Conservation (phyloP, 805 yeast genomes). For the Ogataea paraovalis region DNA sequence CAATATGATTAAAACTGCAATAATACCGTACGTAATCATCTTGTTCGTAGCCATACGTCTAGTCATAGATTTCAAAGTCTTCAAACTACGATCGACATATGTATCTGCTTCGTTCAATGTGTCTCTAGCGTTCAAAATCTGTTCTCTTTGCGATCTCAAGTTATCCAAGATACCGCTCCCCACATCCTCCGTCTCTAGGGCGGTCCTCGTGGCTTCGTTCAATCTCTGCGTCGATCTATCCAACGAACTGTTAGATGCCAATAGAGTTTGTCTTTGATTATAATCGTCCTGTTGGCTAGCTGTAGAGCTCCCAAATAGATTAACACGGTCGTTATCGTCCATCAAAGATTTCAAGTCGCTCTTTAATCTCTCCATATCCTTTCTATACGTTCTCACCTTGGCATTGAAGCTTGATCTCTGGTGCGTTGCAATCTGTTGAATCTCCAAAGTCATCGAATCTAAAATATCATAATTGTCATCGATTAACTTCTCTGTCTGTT, state of each 20-base stretch:
- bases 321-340: slow-evolving; percentile 70
- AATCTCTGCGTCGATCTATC: slow-evolving; percentile 81
- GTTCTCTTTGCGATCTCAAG: slow-evolving; percentile 90
- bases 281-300: slow-evolving; percentile 38
- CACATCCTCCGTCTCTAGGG: slow-evolving; percentile 85
- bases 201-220: slow-evolving; percentile 83
- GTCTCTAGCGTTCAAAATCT: slow-evolving; percentile 78
- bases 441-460: slow-evolving; percentile 86
- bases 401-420: slow-evolving; percentile 69
- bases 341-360: slow-evolving; percentile 48
- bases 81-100: slow-evolving; percentile 84
- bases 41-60: slow-evolving; percentile 89
- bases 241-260: slow-evolving; percentile 72
- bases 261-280: slow-evolving; percentile 74
- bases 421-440: slow-evolving; percentile 75
- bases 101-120: slow-evolving; percentile 87
- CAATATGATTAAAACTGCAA: slow-evolving; percentile 76
- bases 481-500: slow-evolving; percentile 59
- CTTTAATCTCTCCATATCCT: slow-evolving; percentile 56
- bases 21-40: slow-evolving; percentile 85
- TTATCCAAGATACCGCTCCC: slow-evolving; percentile 90
- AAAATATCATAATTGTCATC: slow-evolving; percentile 78
- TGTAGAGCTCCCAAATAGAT: slow-evolving; percentile 61
- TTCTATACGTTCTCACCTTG: slow-evolving; percentile 67
- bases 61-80: slow-evolving; percentile 87